Evolutionary conservation across 1,284 basidiomycete species (phyloP).

Genomic region (Schizophyllum amplum): DNA sequence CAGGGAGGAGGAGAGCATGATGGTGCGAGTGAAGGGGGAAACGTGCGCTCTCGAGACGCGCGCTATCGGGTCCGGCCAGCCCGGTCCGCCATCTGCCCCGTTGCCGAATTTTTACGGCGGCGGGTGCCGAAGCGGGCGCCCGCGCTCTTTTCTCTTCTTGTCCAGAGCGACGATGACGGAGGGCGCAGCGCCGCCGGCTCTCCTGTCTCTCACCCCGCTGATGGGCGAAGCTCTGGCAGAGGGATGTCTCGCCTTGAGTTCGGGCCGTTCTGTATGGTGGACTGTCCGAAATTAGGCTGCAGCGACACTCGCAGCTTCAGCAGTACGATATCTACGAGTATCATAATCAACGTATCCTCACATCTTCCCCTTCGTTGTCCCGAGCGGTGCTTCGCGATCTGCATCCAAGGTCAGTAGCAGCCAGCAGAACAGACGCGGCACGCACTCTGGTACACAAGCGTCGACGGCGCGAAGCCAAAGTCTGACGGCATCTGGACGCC

Average conservation of each 20-base stretch:
- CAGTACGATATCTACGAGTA: too few relatives aligned
- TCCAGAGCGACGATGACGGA: conserved; percentile 76
- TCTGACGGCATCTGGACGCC: conserved; percentile 57
- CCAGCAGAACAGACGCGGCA: too few relatives aligned
- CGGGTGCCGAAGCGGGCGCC: conserved; percentile 1
- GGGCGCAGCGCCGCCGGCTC: conserved; percentile 30
- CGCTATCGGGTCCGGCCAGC: background rate
- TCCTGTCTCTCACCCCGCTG: conserved; percentile 63
- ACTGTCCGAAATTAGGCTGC: conserved; percentile 71
- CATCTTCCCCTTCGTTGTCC: background rate
- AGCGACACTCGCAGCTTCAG: conserved; percentile 43
- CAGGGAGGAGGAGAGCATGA: conserved; percentile 18
- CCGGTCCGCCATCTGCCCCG: too few relatives aligned
- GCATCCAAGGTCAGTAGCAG: conserved; percentile 1
- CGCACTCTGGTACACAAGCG: conserved; percentile 59
- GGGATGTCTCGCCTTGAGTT: conserved; percentile 70
- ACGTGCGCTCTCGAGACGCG: conserved; percentile 9
- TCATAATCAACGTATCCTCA: conserved; percentile 3
- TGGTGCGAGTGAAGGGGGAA: conserved; percentile 11
- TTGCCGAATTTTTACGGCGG: conserved; percentile 1
- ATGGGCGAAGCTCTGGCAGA: conserved; percentile 56
- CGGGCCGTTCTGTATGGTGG: conserved; percentile 47
- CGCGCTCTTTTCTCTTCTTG: conserved; percentile 13
- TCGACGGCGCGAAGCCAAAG: conserved; percentile 79
- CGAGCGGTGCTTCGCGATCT: conserved; percentile 30